Percentiles rank a stretch among this genome's conserved stretches.
These are phyloP conservation scores for Rhynchospora tenuis DNA, from an alignment of 176 grass and related monocot species.

Conservation along the genomic window DNA sequence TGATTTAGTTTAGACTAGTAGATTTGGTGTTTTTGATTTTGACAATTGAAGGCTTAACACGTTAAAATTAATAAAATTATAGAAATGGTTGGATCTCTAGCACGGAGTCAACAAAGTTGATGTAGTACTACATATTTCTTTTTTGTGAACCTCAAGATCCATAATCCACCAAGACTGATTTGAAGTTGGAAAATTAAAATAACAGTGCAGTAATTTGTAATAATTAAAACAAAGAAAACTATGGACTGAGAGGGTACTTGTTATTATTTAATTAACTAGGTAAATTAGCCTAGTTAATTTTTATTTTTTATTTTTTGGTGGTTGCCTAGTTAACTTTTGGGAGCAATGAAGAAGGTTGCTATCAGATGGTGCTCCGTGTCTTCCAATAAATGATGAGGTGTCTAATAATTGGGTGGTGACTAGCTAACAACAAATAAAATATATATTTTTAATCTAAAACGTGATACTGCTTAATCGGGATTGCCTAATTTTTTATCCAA, in stretches of 20 bases:
- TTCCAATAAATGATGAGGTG: not conserved
- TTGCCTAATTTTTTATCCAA: conserved; percentile 1
- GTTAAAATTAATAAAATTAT: not conserved
- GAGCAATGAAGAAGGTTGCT: conserved; percentile 1
- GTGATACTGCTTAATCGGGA: conserved; percentile 16
- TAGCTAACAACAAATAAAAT: conserved; percentile 1
- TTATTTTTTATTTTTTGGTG: no score
- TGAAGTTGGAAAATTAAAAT: no score
- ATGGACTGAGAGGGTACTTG: no score
- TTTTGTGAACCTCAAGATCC: no score
- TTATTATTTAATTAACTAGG: not conserved
- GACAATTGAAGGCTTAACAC: not conserved
- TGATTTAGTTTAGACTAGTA: not conserved
- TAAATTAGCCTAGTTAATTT: not conserved
- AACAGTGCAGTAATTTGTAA: no score
- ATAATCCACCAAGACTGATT: no score
- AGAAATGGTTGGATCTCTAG: not conserved
- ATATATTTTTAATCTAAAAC: not conserved
- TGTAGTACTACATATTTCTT: no score
- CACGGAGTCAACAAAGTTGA: not conserved
- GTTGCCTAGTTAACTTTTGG: not conserved
- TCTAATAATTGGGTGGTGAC: conserved; percentile 25
- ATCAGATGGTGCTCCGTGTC: conserved; percentile 7
- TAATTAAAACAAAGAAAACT: no score
- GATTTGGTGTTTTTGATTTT: not conserved